phyloP scores from a whole-genome alignment of 2,329 filamentous ascomycete species.

The Hypocreales sp. region DNA sequence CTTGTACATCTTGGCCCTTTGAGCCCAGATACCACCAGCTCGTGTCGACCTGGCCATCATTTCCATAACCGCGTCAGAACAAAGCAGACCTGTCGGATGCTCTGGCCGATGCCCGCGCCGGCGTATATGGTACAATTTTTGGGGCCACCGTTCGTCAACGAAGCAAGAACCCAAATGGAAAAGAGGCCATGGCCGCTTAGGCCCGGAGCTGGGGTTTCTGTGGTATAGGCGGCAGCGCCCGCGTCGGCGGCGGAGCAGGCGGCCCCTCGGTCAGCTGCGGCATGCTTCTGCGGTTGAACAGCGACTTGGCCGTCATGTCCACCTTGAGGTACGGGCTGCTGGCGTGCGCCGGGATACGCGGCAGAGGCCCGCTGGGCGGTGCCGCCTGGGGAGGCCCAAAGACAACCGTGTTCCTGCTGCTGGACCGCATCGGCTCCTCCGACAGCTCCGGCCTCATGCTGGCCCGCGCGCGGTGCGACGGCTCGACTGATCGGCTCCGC shows the following conservation, averaged over 20 bases:
- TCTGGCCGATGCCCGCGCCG: too few relatives aligned
- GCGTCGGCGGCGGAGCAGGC: slow-evolving; percentile 36
- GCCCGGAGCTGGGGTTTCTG: slow-evolving; percentile 8
- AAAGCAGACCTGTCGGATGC: too few relatives aligned
- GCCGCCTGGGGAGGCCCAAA: slow-evolving; percentile 9
- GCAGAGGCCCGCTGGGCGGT: slow-evolving; percentile 15
- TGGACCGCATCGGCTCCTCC: slow-evolving; percentile 8
- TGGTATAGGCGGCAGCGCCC: slow-evolving; percentile 38
- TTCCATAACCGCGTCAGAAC: too few relatives aligned
- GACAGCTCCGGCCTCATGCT: slow-evolving; percentile 14
- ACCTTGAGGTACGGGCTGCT: slow-evolving; percentile 8
- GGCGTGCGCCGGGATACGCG: slow-evolving; percentile 13
- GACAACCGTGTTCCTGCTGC: slow-evolving; percentile 5
- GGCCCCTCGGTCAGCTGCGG: slow-evolving; percentile 31
- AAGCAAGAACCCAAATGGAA: too few relatives aligned
- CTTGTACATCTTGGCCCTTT: too few relatives aligned
- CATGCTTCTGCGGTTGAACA: slow-evolving; percentile 30
- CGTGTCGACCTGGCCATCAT: too few relatives aligned
- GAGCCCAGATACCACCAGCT: too few relatives aligned
- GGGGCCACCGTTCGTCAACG: too few relatives aligned
- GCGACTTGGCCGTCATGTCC: slow-evolving; percentile 8
- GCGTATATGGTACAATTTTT: too few relatives aligned
- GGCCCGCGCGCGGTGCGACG: slow-evolving; percentile 9
- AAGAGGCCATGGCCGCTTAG: too few relatives aligned
- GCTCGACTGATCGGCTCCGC: slow-evolving; percentile 3